A percentile compares a stretch with the other conserved stretches of the same genome.
phyloP scores from a whole-genome alignment of 176 grass and related monocot genomes.

The Canna indica region DNA sequence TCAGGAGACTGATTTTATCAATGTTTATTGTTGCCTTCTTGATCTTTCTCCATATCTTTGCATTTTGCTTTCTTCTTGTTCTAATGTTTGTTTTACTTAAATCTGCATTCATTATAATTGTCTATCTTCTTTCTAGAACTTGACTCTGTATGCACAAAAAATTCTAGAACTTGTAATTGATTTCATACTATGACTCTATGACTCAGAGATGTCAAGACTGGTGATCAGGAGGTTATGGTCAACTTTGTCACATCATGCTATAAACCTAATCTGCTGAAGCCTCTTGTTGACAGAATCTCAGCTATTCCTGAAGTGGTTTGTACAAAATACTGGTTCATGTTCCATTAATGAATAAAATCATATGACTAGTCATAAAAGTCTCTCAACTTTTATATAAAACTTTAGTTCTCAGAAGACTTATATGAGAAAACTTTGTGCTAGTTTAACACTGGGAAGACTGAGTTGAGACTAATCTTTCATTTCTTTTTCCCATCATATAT shows the following conservation, averaged over 20 bases:
- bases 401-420: neutral
- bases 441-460: neutral
- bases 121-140: neutral
- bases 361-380: neutral
- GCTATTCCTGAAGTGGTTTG: slow-evolving; percentile 84
- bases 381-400: too few species aligned
- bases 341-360: neutral
- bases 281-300: slow-evolving; percentile 59
- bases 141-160: neutral
- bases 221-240: slow-evolving; percentile 84
- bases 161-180: neutral
- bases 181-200: neutral
- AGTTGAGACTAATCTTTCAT: too few species aligned
- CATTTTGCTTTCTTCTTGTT: neutral
- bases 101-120: neutral
- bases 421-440: neutral
- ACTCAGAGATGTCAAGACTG: slow-evolving; percentile 51
- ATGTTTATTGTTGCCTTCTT: neutral
- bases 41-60: neutral
- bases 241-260: slow-evolving; percentile 93
- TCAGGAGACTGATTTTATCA: too few species aligned
- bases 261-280: slow-evolving; percentile 54
- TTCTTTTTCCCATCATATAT: neutral
- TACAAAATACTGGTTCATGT: slow-evolving; percentile 13
- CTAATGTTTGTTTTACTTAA: neutral